Conservation (phyloP, 108 stramenopile genomes). For the Seminavis robusta region DNA sequence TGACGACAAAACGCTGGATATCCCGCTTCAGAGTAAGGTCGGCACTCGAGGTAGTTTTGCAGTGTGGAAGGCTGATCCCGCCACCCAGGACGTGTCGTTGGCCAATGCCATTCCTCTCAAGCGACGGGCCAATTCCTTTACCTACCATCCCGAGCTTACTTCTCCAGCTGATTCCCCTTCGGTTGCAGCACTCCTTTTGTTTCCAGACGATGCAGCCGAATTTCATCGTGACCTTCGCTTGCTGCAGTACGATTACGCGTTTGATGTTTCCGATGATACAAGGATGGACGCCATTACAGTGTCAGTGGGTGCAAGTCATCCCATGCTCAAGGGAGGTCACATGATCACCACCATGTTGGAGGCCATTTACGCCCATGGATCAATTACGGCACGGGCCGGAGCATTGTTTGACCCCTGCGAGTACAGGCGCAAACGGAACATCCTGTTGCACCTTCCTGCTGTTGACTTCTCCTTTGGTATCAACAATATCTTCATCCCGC, state of each 20-base stretch:
- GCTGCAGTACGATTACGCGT: conserved; percentile 78
- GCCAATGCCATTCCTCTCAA: background rate
- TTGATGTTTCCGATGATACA: conserved; percentile 74
- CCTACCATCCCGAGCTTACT: background rate
- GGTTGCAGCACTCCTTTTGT: conserved; percentile 69
- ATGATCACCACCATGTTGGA: conserved; percentile 81
- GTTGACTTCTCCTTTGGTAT: conserved; percentile 79
- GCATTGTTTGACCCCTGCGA: conserved; percentile 74
- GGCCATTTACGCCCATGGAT: conserved; percentile 77
- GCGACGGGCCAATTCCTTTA: background rate
- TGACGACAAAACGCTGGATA: conserved; percentile 26
- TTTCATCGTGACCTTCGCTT: conserved; percentile 36
- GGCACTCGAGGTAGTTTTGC: conserved; percentile 65
- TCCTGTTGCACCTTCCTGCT: conserved; percentile 83
- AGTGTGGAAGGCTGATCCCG: conserved; percentile 53
- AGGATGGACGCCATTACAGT: conserved; percentile 73
- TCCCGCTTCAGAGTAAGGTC: conserved; percentile 42
- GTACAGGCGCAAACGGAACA: conserved; percentile 64
- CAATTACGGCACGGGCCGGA: conserved; percentile 70
- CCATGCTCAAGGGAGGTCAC: conserved; percentile 82
- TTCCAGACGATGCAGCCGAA: conserved; percentile 54
- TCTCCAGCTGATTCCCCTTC: conserved; percentile 46
- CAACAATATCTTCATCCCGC: conserved; percentile 77
- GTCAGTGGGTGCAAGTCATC: conserved; percentile 78
- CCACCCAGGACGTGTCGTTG: background rate